Evolutionary conservation across 345 rosid species (phyloP), one percentile per base, ranked within the genome.

Genomic region (Gossypium arboreum): DNA sequence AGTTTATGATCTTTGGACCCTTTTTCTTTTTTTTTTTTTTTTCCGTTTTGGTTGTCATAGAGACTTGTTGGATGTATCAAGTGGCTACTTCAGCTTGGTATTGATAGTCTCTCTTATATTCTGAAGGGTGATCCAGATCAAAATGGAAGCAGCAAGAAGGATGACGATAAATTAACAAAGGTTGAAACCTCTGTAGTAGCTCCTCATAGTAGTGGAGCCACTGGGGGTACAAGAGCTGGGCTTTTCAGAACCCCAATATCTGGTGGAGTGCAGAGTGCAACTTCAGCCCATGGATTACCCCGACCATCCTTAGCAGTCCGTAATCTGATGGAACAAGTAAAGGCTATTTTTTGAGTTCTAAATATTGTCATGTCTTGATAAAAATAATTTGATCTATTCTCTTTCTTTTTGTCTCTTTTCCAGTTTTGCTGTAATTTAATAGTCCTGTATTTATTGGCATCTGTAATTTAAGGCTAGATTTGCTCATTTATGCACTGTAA

Each of bases 231-330:
- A 12, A 85, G 98, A 76, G 87, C 97, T 44, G 97, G 97, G 50
- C 97, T 93, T 75, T 95, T 93, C 80, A 86, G 99, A 79, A 95
- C 99, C 13, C 99, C 99, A 8, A 95, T 93, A 75, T 93, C 99
- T 7, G 99, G 99, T 81, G 99, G 99, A 73, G 99, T 95, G 75
- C 99, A 93, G 79, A 95, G 90, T 67, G 99, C 98, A 71, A 93
- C 99, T 47, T 95, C 99, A 3, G 98, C 92, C 57, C 99, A 95
- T 81, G 94, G 97, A 64, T 85, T 95, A 78, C 98, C 94, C 71
- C 91, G 83, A 59, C 99, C 99, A 0, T 89, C 99, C 73, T 85
- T 95, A 73, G 98, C 98, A 25, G 99, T 93, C 25, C 93, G 99
- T 67, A 95, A 95, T 83, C 86, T 95, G 77, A 93, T 95, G 98